Base-by-base conservation (phyloP, 176 grass and related monocot genomes). In the Oryza glumipatula region DNA sequence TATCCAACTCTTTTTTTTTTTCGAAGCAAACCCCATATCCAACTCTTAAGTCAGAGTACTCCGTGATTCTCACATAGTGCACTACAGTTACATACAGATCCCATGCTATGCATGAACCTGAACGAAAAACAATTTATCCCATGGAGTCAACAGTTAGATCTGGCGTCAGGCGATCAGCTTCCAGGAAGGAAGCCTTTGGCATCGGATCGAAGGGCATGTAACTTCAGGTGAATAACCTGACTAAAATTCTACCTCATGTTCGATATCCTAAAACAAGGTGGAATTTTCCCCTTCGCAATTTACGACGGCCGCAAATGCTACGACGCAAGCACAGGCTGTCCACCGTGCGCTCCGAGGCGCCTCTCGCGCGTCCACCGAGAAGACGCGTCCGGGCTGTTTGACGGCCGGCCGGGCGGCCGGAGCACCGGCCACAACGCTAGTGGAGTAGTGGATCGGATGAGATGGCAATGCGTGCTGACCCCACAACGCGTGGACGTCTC, bases 321-420 rank as follows among this genome's bases (percentile, higher is more conserved):
- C 76, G 52, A 65, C 33, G 71, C 54, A 8, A 6, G 2, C 83
- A 90, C 80, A 90, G 79, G 19, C 84, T 90, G 84, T 74, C 80
- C 68, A 7, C 60, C 79, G 79, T 68, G 73, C 46, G 5, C 1
- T 0, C 60, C 88, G 79, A 90, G 88, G 84, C 61, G 68, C 79
- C 79, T 87, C 88, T 80, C 17, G 79, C 79, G 38, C 80, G 38
- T 4, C 48, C 8, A 61, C 80, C 88, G 30, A 83, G 84, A 45
- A 39, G 74, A 68, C 84, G 74, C 84, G 88, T 38, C 73, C 45
- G 22, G 6, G 45, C 67, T 82, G 21, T 68, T 86, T 82, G 73
- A 82, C 73, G 45, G 41, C 56, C 16, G 51, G 51, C 12, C 49
- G 3, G 46, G 76, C 45, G 11, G 46, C 46, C 16, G 81, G 67